Evolutionary conservation across 2,329 filamentous ascomycete genomes (phyloP).

Genomic region (Diaporthe velutina): DNA sequence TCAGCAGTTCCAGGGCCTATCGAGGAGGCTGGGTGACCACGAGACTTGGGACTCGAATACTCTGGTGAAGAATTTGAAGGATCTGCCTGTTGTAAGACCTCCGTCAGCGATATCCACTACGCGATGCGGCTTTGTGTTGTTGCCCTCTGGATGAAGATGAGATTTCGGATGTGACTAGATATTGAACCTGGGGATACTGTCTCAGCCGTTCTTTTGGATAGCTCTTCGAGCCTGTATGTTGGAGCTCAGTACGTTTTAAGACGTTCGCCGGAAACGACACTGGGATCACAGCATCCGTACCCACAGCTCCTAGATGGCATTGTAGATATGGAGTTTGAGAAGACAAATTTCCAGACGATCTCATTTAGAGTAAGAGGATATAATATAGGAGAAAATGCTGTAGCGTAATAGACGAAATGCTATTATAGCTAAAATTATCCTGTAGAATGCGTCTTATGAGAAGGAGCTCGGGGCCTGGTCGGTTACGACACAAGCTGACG

Average conservation of each 20-base stretch:
- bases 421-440: background rate
- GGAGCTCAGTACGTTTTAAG: too few relatives aligned
- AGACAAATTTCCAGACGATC: too few relatives aligned
- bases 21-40: background rate
- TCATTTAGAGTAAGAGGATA: too few relatives aligned
- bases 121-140: background rate
- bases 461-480: background rate
- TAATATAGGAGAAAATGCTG: background rate
- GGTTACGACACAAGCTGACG: too few relatives aligned
- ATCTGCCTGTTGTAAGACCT: background rate
- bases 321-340: too few relatives aligned
- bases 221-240: too few relatives aligned
- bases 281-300: too few relatives aligned
- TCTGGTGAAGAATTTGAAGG: too few relatives aligned
- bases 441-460: background rate
- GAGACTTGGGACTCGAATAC: background rate
- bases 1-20: too few relatives aligned
- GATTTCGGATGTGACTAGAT: background rate
- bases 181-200: background rate
- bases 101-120: background rate
- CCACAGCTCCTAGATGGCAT: background rate
- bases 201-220: background rate
- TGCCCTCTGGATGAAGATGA: background rate
- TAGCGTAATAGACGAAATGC: fast-evolving
- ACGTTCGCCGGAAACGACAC: too few relatives aligned